Percentiles rank a stretch among this genome's conserved stretches.
These are phyloP conservation scores for Bipolaris zeicola DNA, from an alignment of 2,329 filamentous ascomycete genomes.

Conservation along the genomic window DNA sequence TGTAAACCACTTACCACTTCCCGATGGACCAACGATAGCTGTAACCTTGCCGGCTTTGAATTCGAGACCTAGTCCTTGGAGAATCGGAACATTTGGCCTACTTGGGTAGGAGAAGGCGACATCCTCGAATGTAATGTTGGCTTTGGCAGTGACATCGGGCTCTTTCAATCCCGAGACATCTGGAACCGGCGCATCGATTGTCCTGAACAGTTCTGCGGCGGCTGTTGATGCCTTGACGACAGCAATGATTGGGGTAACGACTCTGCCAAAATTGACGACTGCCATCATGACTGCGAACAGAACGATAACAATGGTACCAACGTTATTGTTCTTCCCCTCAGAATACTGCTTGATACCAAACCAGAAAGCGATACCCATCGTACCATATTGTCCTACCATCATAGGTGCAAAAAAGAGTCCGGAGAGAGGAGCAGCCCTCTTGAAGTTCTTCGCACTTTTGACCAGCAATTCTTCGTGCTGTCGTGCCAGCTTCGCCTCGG, in stretches of 20 bases:
- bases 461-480: slow-evolving; percentile 37
- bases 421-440: slow-evolving; percentile 39
- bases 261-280: slow-evolving; percentile 40
- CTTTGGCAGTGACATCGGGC: slow-evolving; percentile 42
- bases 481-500: slow-evolving; percentile 41
- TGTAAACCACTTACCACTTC: slow-evolving; percentile 8
- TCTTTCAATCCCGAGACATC: slow-evolving; percentile 40
- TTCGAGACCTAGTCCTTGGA: slow-evolving; percentile 63
- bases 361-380: slow-evolving; percentile 48
- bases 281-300: slow-evolving; percentile 49
- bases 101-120: slow-evolving; percentile 49
- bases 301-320: slow-evolving; percentile 46
- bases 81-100: slow-evolving; percentile 66
- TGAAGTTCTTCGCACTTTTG: slow-evolving; percentile 36
- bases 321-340: slow-evolving; percentile 35
- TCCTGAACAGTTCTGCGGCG: slow-evolving; percentile 44
- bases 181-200: slow-evolving; percentile 42
- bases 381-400: slow-evolving; percentile 46
- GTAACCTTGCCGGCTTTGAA: slow-evolving; percentile 70
- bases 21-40: slow-evolving; percentile 73
- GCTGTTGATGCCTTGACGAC: slow-evolving; percentile 45
- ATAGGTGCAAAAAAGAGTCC: slow-evolving; percentile 43
- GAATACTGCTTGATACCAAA: slow-evolving; percentile 46
- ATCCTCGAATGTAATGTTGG: slow-evolving; percentile 44
- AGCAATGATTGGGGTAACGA: slow-evolving; percentile 41